Conservation (phyloP, 1,284 basidiomycete genomes). For the Inonotus obliquus region DNA sequence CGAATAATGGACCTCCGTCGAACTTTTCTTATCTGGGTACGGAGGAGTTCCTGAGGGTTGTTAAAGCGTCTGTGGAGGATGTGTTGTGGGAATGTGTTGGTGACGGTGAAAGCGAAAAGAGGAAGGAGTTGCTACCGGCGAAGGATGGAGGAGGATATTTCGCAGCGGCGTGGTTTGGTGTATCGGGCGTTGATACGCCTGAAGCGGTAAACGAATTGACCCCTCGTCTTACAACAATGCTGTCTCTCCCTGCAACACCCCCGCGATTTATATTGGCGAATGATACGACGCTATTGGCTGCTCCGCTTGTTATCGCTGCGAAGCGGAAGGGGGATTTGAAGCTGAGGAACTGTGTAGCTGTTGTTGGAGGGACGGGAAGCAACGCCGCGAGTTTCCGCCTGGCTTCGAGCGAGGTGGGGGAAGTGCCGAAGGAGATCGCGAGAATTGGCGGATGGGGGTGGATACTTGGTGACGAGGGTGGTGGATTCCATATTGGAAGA, state of each 20-base stretch:
- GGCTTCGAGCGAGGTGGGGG: constrained; percentile 14
- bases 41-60: constrained; percentile 42
- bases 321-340: constrained; percentile 35
- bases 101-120: background rate
- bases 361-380: constrained; percentile 70
- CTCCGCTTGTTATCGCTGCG: constrained; percentile 48
- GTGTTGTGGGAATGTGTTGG: constrained; percentile 33
- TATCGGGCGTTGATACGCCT: constrained; percentile 72
- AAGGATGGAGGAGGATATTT: constrained; percentile 35
- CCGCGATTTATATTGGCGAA: constrained; percentile 56
- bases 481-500: constrained; percentile 70
- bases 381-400: constrained; percentile 7
- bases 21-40: constrained; percentile 62
- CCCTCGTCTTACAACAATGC: constrained; percentile 46
- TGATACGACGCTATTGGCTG: constrained; percentile 70
- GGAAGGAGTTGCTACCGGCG: constrained; percentile 29
- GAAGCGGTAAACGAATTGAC: constrained; percentile 51
- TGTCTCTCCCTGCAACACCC: constrained; percentile 49
- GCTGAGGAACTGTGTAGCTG: constrained; percentile 55
- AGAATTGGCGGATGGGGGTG: constrained; percentile 79
- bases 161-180: constrained; percentile 69
- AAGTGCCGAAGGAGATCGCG: constrained; percentile 48
- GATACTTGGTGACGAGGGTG: constrained; percentile 79
- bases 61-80: constrained; percentile 44
- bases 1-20: constrained; percentile 59